A percentile compares a stretch with the other conserved stretches of the same genome.
These are phyloP conservation scores for Cadophora sp. DNA, from an alignment of 2,329 filamentous ascomycete species.

Conservation along the genomic window DNA sequence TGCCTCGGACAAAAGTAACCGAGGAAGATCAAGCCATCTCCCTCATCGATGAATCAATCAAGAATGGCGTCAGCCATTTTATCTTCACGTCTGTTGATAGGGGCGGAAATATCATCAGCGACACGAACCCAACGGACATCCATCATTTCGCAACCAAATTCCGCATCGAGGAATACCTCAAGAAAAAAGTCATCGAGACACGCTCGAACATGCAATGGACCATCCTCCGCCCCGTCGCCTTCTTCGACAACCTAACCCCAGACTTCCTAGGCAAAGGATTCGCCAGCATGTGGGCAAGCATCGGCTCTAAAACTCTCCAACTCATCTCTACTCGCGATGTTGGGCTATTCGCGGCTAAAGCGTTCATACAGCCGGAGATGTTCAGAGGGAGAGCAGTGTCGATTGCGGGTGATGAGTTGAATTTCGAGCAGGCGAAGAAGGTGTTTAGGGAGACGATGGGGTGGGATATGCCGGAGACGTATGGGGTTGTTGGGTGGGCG, in stretches of 20 bases:
- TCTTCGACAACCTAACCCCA: neutral
- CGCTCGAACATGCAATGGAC: neutral
- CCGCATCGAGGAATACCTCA: neutral
- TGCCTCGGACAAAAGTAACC: neutral
- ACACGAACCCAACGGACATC: neutral
- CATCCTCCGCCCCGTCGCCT: neutral
- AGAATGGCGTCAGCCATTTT: neutral
- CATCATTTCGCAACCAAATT: neutral
- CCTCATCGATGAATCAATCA: neutral
- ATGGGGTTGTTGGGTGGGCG: constrained; percentile 34
- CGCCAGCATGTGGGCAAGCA: neutral
- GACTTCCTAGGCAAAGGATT: neutral
- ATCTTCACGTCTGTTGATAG: neutral
- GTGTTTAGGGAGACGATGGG: constrained; percentile 43
- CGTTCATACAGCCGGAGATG: neutral
- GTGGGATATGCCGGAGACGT: constrained; percentile 39
- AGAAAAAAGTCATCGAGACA: neutral
- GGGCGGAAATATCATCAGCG: neutral
- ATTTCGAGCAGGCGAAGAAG: constrained; percentile 42
- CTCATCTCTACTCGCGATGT: neutral
- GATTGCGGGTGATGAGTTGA: constrained; percentile 54
- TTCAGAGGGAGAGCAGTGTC: constrained; percentile 46
- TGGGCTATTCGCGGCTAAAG: neutral
- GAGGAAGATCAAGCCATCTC: neutral
- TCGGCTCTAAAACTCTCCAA: neutral